These are phyloP conservation scores for Tylopilus vinaceipallidus DNA, from an alignment of 768 basidiomycete species.

Conservation along the genomic window DNA sequence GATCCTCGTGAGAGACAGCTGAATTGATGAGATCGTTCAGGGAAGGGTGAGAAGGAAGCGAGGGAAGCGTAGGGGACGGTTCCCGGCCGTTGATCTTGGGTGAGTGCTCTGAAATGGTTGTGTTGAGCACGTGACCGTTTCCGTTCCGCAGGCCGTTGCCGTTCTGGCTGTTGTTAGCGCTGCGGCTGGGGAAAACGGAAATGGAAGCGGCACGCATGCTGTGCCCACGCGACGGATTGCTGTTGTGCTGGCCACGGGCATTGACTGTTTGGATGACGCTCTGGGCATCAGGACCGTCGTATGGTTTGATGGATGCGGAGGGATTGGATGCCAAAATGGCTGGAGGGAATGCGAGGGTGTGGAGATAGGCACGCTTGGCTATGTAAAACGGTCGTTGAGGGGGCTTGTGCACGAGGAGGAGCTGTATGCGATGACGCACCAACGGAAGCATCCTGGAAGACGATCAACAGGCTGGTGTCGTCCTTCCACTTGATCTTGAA, in stretches of 20 bases:
- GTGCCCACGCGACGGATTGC: slow-evolving; percentile 66
- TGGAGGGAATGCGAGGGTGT: slow-evolving; percentile 81
- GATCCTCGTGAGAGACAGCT: slow-evolving; percentile 56
- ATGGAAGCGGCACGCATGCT: slow-evolving; percentile 67
- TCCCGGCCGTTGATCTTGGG: slow-evolving; percentile 52
- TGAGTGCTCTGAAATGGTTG: slow-evolving; percentile 52
- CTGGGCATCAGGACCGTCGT: slow-evolving; percentile 93
- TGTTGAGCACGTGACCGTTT: slow-evolving; percentile 37
- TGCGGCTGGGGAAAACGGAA: slow-evolving; percentile 59
- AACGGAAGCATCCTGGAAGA: slow-evolving; percentile 85
- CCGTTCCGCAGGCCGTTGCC: slow-evolving; percentile 30
- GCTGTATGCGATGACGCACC: slow-evolving; percentile 59
- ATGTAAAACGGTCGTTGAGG: not conserved
- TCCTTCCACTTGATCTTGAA: slow-evolving; percentile 99
- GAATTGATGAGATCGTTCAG: slow-evolving; percentile 83
- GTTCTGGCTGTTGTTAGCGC: slow-evolving; percentile 37
- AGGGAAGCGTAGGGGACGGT: slow-evolving; percentile 80
- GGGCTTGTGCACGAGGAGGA: not conserved
- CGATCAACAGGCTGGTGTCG: slow-evolving; percentile 92
- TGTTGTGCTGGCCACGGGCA: slow-evolving; percentile 60
- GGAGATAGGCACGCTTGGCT: slow-evolving; percentile 60
- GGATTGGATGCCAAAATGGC: slow-evolving; percentile 55
- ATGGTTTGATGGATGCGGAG: slow-evolving; percentile 75
- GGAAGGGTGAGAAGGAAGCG: slow-evolving; percentile 78
- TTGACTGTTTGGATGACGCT: slow-evolving; percentile 81